Base-by-base conservation (phyloP, 345 rosid species). In the Salix viminalis region DNA sequence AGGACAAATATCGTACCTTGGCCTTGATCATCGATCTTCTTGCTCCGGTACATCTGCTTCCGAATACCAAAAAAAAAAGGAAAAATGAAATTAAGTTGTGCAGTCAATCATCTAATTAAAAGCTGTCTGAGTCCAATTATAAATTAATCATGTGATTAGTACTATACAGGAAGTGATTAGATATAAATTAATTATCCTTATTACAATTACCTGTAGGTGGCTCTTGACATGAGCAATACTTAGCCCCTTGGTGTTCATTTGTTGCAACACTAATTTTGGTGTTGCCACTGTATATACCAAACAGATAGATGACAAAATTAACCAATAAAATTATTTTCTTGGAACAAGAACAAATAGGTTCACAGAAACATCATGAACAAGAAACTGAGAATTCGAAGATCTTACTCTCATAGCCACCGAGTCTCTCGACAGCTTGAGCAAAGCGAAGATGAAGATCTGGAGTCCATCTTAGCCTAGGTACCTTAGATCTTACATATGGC, bases 141-240 rank as follows among this genome's bases (percentile, higher is more conserved):
- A 11, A 23, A n/a, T n/a, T 58, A 58, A 58, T 58, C 12, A 58
- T 58, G 28, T 4, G 64, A 58, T 58, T 23, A 10, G 28, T 58
- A 24, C 62, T n/a, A 23, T 30, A 30, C 3, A 1, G 46, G 11
- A 11, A 41, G 46, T 41, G 46, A 11, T 11, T 42, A 0, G 12
- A 11, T 42, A 42, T 10, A 42, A 11, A 42, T 12, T 2, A 42
- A 12, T 42, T 42, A 42, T 42, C 14, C 46, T 10, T 41, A 41
- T 41, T 41, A 42, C 46, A 70, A 19, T 73, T 75, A 93, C 97
- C 94, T 93, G 97, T 62, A 93, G 86, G 80, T 93, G 97, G 84
- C 97, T 91, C 87, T 93, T 93, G 72, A 93, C 97, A 85, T 93
- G 94, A 80, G 96, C 94, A 79, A 93, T 93, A 80, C 87, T 88